Evolutionary conservation across 2,329 filamentous ascomycete genomes (phyloP).

Genomic region (Aureobasidium pullulans): DNA sequence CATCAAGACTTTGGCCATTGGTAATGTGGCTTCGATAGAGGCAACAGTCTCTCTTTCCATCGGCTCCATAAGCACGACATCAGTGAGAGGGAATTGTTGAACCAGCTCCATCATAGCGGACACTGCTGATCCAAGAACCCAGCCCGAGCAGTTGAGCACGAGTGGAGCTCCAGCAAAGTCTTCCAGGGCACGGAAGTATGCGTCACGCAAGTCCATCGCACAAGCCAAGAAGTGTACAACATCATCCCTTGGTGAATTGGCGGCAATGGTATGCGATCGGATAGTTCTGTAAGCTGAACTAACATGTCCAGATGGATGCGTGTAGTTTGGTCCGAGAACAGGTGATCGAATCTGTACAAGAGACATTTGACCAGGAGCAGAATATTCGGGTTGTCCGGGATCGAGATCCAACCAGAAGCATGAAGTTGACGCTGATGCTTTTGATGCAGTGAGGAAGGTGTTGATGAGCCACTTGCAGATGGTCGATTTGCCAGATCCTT

Average conservation of each 20-base stretch:
- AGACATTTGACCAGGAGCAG: constrained; percentile 61
- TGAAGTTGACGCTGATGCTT: constrained; percentile 19
- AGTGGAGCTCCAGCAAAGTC: constrained; percentile 46
- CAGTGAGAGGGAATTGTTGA: constrained; percentile 45
- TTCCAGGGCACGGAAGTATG: constrained; percentile 45
- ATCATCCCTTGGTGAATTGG: constrained; percentile 58
- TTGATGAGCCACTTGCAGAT: constrained; percentile 62
- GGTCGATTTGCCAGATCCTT: constrained; percentile 69
- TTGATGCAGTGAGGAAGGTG: constrained; percentile 50
- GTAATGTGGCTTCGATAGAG: constrained; percentile 45
- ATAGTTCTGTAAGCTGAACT: constrained; percentile 27
- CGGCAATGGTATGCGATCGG: constrained; percentile 59
- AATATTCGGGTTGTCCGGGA: constrained; percentile 69
- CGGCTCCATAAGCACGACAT: constrained; percentile 62
- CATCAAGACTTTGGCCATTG: constrained; percentile 37
- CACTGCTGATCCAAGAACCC: constrained; percentile 64
- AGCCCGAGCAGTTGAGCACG: constrained; percentile 67
- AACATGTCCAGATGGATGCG: constrained; percentile 42
- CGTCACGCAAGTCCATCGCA: constrained; percentile 53
- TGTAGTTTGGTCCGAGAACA: constrained; percentile 61
- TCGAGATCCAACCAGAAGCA: constrained; percentile 64
- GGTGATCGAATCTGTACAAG: constrained; percentile 54
- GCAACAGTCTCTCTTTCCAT: constrained; percentile 6
- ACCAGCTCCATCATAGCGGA: constrained; percentile 56
- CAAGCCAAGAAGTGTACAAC: constrained; percentile 60